Evolutionary conservation across 805 yeast species (phyloP), one percentile per base, ranked within the genome.

Genomic region (Yarrowia hollandica): DNA sequence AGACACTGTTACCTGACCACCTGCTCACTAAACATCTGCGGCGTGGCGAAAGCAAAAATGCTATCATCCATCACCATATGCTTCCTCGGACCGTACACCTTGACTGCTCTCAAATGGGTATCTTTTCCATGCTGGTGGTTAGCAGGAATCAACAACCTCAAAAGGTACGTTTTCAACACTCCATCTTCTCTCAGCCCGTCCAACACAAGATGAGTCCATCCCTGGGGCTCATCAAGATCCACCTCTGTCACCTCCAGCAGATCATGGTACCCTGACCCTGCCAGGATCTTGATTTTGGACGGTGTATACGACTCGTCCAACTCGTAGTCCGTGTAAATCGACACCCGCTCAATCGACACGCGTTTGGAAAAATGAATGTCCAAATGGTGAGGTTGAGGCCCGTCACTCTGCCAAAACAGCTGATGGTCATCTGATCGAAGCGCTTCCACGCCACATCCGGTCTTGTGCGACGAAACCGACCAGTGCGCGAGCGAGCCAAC

Each of bases 41-140:
- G 50, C 15, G 68, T 64, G 22, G 66, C 67, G 38, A 68, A 68
- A 22, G 70, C 70, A 23, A 68, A 55, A 15, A 60, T 61, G 31
- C 62, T 67, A 14, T 62, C 66, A 22, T 61, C 66, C 39, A 52
- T 50, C 16, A 41, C 30, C 26, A 34, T 41, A 9, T 57, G 44
- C 12, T 46, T 54, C 12, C 48, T 34, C 2, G 30, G 33, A 5
- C 41, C 59, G 70, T 83, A 75, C 66, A 88, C 70, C 75, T 82
- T 82, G 15, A 91, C 76, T 0, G 90, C 86, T 46, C 99, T 73
- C 10, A 94, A 75, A 69, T 90, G 98, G 0, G 96, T 85, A 70
- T 94, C 99, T 68, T 92, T 94, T 44, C 99, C 99, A 68, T 89
- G 90, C 68, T 91, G 97, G 66, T 90, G 96, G 66, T 95, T 94